phyloP scores from a whole-genome alignment of 192 early-diverging fungal genomes.

The Coemansia sp. region DNA sequence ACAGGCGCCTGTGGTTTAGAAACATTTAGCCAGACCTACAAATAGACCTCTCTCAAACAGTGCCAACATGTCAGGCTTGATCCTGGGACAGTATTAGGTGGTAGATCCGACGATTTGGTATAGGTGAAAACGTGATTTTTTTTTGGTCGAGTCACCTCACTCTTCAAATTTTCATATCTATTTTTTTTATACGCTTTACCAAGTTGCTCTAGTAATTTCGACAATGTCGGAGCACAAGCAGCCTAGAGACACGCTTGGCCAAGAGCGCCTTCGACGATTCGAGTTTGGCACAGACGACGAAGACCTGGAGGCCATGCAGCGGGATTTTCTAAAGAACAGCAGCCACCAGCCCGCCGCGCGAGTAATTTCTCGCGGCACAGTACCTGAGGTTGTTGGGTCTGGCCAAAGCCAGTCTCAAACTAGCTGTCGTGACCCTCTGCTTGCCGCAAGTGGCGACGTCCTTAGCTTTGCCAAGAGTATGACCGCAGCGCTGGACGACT shows the following conservation, averaged over 20 bases:
- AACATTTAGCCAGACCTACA: not conserved
- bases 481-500: slow-evolving; percentile 36
- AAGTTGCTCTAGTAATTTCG: not conserved
- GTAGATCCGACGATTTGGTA: too few relatives aligned
- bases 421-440: not conserved
- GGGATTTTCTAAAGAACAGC: slow-evolving; percentile 34
- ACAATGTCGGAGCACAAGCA: not conserved
- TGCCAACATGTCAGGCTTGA: too few relatives aligned
- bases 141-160: too few relatives aligned
- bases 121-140: too few relatives aligned
- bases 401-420: not conserved
- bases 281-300: slow-evolving; percentile 25
- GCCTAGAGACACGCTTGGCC: not conserved
- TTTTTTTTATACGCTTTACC: not conserved
- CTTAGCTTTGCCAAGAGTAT: slow-evolving; percentile 36
- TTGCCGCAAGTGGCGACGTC: not conserved
- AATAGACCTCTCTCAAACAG: too few relatives aligned
- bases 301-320: slow-evolving; percentile 44
- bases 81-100: too few relatives aligned
- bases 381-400: slow-evolving; percentile 9
- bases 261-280: slow-evolving; percentile 9
- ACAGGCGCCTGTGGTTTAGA: not conserved
- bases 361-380: slow-evolving; percentile 20
- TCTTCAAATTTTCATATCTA: not conserved
- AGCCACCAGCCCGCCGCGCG: slow-evolving; percentile 44